phyloP scores from a whole-genome alignment of 176 grass and related monocot genomes.

The Alopecurus myosuroides region DNA sequence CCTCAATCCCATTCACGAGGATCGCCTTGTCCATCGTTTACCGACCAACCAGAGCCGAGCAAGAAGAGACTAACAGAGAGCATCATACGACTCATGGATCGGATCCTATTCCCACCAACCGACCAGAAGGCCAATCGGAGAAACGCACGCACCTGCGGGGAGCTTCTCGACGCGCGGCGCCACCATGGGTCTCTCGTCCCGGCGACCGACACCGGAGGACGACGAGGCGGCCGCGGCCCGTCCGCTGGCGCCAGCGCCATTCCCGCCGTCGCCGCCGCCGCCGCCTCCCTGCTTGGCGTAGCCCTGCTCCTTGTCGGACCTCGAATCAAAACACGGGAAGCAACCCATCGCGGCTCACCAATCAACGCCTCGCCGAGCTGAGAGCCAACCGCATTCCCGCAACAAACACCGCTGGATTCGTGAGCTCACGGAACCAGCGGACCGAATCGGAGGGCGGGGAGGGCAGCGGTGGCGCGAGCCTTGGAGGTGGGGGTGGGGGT shows the following conservation, averaged over 20 bases:
- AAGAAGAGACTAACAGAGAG: slow-evolving; percentile 6
- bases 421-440: not conserved
- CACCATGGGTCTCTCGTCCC: slow-evolving; percentile 31
- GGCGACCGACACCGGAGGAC: slow-evolving; percentile 10
- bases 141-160: slow-evolving; percentile 32
- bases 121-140: not conserved
- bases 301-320: slow-evolving; percentile 34
- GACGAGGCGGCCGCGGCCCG: slow-evolving; percentile 19
- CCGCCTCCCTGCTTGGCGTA: not conserved
- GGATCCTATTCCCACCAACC: slow-evolving; percentile 34
- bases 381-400: slow-evolving; percentile 36
- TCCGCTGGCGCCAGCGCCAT: not conserved
- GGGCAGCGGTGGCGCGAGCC: not conserved
- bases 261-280: not conserved
- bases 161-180: slow-evolving; percentile 28
- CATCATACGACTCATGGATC: slow-evolving; percentile 21
- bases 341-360: slow-evolving; percentile 51
- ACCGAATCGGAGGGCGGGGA: not conserved
- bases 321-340: slow-evolving; percentile 77
- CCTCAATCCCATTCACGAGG: slow-evolving; percentile 16
- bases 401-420: not conserved
- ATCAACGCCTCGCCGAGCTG: not conserved
- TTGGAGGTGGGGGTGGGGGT: not conserved
- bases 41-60: not conserved
- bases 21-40: not conserved